Conservation (phyloP, 106 monocot genomes). For the Dendrobium officinale region DNA sequence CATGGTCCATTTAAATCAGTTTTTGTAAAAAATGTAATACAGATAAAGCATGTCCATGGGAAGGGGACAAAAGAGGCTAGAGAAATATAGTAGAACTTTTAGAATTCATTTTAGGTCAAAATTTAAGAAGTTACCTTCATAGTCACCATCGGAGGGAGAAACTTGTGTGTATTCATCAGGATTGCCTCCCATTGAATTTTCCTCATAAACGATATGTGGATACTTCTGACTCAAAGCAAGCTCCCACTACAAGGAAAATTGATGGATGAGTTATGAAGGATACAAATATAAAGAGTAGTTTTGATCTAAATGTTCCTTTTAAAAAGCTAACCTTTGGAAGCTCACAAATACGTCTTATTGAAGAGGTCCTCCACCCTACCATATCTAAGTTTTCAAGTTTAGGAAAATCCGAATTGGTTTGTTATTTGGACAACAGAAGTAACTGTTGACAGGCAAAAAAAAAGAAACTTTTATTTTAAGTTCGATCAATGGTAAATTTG, state of each 20-base stretch:
- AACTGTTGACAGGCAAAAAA: too few relatives aligned
- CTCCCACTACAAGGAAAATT: conserved; percentile 38
- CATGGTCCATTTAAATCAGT: too few relatives aligned
- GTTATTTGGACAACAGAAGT: too few relatives aligned
- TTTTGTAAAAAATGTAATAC: too few relatives aligned
- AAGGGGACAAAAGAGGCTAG: too few relatives aligned
- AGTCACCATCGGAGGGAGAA: conserved; percentile 14
- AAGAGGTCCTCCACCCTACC: conserved; percentile 63
- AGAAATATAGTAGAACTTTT: too few relatives aligned
- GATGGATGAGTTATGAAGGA: background rate
- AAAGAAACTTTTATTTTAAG: too few relatives aligned
- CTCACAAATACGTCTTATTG: conserved; percentile 42
- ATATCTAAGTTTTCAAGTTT: conserved; percentile 21
- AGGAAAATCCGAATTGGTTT: too few relatives aligned
- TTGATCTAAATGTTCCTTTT: background rate
- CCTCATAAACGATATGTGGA: conserved; percentile 76
- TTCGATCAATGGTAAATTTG: background rate
- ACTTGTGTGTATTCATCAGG: conserved; percentile 9
- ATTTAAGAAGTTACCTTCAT: conserved; percentile 50
- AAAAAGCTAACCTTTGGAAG: conserved; percentile 31
- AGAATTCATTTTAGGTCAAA: background rate
- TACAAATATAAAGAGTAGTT: background rate
- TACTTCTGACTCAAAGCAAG: conserved; percentile 57
- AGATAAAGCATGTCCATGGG: too few relatives aligned
- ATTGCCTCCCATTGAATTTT: conserved; percentile 33